These are phyloP conservation scores for Emmonsia crescens DNA, from an alignment of 2,329 filamentous ascomycete species.

Conservation along the genomic window DNA sequence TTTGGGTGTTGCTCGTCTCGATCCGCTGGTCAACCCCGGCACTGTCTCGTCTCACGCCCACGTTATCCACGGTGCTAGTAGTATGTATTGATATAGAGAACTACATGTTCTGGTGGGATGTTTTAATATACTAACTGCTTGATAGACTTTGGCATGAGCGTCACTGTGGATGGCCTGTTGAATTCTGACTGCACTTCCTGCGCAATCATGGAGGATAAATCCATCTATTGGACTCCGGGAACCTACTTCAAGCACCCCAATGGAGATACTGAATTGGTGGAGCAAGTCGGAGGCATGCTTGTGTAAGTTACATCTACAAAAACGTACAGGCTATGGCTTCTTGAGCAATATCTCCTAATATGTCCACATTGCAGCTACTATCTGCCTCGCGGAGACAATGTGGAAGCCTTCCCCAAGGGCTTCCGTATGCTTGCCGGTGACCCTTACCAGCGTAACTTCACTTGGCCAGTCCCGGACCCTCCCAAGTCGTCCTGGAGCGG, in stretches of 20 bases:
- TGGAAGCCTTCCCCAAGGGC: conserved; percentile 62
- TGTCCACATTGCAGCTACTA: conserved; percentile 56
- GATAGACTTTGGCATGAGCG: conserved; percentile 53
- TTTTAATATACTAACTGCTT: conserved; percentile 9
- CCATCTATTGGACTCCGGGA: conserved; percentile 75
- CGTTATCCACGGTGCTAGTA: conserved; percentile 61
- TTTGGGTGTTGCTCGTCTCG: conserved; percentile 59
- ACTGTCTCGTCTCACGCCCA: conserved; percentile 56
- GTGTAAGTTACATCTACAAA: conserved; percentile 46
- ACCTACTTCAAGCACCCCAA: conserved; percentile 67
- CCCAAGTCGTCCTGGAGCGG: conserved; percentile 58
- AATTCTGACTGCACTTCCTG: conserved; percentile 67
- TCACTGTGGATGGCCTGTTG: conserved; percentile 48
- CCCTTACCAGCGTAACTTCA: conserved; percentile 57
- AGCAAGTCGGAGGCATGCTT: conserved; percentile 71
- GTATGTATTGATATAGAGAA: conserved; percentile 43
- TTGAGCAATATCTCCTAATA: conserved; percentile 4
- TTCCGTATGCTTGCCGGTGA: conserved; percentile 79
- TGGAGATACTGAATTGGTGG: conserved; percentile 56
- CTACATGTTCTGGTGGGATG: not conserved
- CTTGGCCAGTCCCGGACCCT: conserved; percentile 54
- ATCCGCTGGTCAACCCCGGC: conserved; percentile 61
- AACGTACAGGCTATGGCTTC: not conserved
- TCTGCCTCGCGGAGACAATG: conserved; percentile 54
- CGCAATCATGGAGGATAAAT: conserved; percentile 67